Evolutionary conservation across 495 filamentous ascomycete genomes (phyloP), one percentile per base, ranked within the genome.

Genomic region (Peziza echinospora): DNA sequence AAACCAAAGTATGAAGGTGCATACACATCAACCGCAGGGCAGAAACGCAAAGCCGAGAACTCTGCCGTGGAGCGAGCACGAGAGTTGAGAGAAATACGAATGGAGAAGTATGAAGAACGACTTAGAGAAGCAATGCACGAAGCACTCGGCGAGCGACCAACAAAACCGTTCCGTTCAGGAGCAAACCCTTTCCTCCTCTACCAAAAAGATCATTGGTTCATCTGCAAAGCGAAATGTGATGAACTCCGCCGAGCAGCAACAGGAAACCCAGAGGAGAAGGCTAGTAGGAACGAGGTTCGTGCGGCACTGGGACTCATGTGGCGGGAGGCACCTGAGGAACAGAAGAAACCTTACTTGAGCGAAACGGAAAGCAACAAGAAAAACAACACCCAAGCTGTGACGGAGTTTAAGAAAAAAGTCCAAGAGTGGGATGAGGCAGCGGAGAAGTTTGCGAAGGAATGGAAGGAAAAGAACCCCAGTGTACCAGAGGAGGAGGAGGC

Each of bases 261-360:
- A 21, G 73, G 71, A 3, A 77, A 80, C 51, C 67, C 77, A 1
- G 70, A 73, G 34, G 76, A 77, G 2, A 87, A 70, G 49, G 73
- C 72, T 1, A 64, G 66, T 1, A 71, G 73, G 40, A 71, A 87
- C 52, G 83, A 89, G 51, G 77, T 97, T 44, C 78, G 89, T 26
- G 69, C 73, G 7, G 81, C 80, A 49, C 68, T 87, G 17, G 82
- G 84, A 16, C 74, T 77, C 54, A 85, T 84, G 81, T 97, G 89
- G 89, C 77, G 80, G 50, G 76, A 81, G 46, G 77, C 80, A 0
- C 53, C 66, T 3, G 69, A 70, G 7, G 80, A 77, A 26, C 68
- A 70, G 49, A 80, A 78, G 58, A 65, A 69, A 56, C 85, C 83
- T 22, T 94, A 82, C 53, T 64, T 82, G 46, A 77, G 82, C 28